Evolutionary conservation across 1,284 basidiomycete species (phyloP).

Genomic region (Rhodotorula sp.): DNA sequence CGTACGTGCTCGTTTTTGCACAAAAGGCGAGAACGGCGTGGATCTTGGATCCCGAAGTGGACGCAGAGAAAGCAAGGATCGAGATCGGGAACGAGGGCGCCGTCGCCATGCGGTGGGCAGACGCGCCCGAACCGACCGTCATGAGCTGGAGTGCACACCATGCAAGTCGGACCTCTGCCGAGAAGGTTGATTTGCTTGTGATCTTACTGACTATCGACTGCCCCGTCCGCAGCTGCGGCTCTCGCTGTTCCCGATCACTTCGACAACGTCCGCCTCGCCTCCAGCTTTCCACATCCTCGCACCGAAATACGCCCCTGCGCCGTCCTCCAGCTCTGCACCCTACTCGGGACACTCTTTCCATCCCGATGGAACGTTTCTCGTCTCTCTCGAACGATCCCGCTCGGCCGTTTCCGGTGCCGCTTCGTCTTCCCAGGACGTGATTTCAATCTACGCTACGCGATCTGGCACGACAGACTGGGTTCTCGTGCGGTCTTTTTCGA

Average conservation of each 20-base stretch:
- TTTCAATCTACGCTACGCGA: background rate
- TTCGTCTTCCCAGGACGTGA: background rate
- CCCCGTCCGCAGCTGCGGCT: constrained; percentile 30
- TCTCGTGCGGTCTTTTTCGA: background rate
- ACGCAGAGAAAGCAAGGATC: constrained; percentile 18
- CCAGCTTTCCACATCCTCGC: constrained; percentile 29
- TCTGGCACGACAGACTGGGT: background rate
- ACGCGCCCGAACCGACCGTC: background rate
- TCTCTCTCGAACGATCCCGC: constrained; percentile 35
- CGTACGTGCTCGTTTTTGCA: constrained; percentile 10
- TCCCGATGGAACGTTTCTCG: constrained; percentile 27
- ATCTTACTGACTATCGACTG: too few species aligned
- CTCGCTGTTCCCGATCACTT: constrained; percentile 33
- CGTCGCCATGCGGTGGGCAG: constrained; percentile 12
- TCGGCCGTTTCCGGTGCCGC: background rate
- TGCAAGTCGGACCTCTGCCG: constrained; percentile 4
- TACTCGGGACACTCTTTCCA: constrained; percentile 29
- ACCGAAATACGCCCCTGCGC: constrained; percentile 26
- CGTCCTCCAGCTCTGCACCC: background rate
- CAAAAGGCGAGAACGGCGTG: background rate
- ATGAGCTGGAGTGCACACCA: constrained; percentile 28
- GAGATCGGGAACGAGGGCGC: constrained; percentile 33
- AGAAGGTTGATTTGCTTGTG: too few species aligned
- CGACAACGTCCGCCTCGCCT: background rate
- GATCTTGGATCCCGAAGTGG: constrained; percentile 19